Evolutionary conservation across 2,329 filamentous ascomycete genomes (phyloP).

Genomic region (Cordyceps pruinosa): DNA sequence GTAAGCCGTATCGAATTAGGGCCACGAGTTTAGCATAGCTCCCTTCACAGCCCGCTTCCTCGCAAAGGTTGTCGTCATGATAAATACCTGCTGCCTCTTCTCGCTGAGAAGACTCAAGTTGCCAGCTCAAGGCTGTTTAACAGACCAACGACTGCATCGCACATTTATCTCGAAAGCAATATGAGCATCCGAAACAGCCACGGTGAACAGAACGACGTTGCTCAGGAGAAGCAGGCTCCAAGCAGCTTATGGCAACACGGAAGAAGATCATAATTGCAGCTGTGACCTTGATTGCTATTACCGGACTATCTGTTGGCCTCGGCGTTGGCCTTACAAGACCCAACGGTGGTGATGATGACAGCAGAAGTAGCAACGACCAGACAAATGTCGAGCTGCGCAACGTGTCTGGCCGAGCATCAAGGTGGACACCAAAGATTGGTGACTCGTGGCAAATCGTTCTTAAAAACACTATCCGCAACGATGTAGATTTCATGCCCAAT

Average conservation of each 20-base stretch:
- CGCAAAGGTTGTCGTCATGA: too few species aligned
- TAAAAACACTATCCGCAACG: constrained; percentile 34
- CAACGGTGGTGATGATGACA: constrained; percentile 15
- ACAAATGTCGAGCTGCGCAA: constrained; percentile 19
- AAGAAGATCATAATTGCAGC: constrained; percentile 25
- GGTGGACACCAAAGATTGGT: constrained; percentile 48
- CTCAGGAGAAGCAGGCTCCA: constrained; percentile 2
- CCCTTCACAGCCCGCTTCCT: too few species aligned
- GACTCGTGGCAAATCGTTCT: constrained; percentile 58
- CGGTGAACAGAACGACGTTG: background rate
- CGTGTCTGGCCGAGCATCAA: constrained; percentile 17
- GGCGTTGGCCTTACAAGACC: constrained; percentile 45
- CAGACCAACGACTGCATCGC: background rate
- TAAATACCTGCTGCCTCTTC: too few species aligned
- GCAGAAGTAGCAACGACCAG: constrained; percentile 3
- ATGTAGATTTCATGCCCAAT: constrained; percentile 33
- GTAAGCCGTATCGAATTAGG: too few species aligned
- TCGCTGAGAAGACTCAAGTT: background rate
- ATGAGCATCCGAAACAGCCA: background rate
- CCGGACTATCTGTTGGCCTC: constrained; percentile 47
- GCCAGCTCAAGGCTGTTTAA: background rate
- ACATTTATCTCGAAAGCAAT: background rate
- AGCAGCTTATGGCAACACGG: constrained; percentile 21
- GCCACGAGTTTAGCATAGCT: too few species aligned
- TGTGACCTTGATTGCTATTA: constrained; percentile 20